A percentile compares a stretch with the other conserved stretches of the same genome.
Evolutionary conservation across 2,329 filamentous ascomycete genomes (phyloP).

Genomic region (Teratosphaeria zuluensis): DNA sequence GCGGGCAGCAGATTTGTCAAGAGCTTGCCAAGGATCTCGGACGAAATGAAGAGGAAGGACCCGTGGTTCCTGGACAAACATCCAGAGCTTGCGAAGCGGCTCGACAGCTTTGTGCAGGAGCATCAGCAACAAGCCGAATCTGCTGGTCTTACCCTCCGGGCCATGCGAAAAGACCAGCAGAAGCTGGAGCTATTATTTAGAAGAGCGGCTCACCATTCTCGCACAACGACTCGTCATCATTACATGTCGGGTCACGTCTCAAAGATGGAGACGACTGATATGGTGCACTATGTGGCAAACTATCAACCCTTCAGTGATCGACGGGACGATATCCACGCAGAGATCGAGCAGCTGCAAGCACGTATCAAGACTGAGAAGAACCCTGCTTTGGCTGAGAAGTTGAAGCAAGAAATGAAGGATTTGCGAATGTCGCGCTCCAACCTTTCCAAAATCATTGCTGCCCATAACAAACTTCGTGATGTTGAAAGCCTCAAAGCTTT

Average conservation of each 20-base stretch:
- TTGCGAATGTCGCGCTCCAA: background rate
- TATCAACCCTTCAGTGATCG: background rate
- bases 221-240: background rate
- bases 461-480: background rate
- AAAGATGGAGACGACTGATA: background rate
- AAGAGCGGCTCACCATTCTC: background rate
- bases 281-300: constrained; percentile 1
- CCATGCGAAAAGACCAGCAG: background rate
- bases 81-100: background rate
- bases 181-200: background rate
- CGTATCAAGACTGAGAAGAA: background rate
- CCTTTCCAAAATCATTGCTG: background rate
- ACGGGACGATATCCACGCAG: background rate
- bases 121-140: background rate
- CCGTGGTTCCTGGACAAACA: constrained; percentile 1
- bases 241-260: background rate
- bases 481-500: background rate
- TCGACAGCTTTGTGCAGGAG: background rate
- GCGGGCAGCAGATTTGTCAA: background rate
- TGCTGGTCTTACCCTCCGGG: background rate
- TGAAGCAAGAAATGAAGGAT: background rate
- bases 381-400: background rate
- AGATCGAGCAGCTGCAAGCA: background rate
- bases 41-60: background rate
- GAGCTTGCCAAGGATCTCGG: background rate